Base-by-base conservation (phyloP, 441 rosid genomes). In the Adansonia madagascariensis region DNA sequence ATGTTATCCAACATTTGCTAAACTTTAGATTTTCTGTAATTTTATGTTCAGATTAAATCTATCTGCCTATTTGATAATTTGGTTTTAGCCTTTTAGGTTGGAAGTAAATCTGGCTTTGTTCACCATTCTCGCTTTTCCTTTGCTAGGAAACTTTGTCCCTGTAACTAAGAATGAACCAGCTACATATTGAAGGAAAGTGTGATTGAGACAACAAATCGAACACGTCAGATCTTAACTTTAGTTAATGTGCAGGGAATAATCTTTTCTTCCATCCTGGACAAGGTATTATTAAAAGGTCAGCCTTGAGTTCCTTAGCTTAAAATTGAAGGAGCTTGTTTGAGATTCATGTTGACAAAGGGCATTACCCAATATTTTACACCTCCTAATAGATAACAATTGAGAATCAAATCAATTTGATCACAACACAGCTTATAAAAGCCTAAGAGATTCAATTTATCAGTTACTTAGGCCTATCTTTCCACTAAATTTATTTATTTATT, bases 241-340 rank as follows among this genome's bases (percentile, higher is more conserved):
- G 71, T 17, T 43, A 4, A 39, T 53, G 64, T 8, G 41, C 47
- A 49, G 44, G 56, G 75, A 63, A 78, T 61, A 63, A 52, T 41
- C 77, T 72, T 72, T 78, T 55, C 80, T 78, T 78, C 35, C 66
- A 47, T 27, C 8, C 8, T 11, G 50, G 74, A 44, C 17, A 73
- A 56, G 77, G 61, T 31, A 73, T 78, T 69, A 22, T 9, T 62
- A 15, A 31, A 62, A 39, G 44, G 10, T 31, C 53, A 4, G 53
- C 22, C 24, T n/a, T 65, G 70, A 15, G 49, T 39, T 43, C 7
- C 50, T 10, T 66, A 43, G 71, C 71, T 66, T 18, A 66, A 66
- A 62, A 14, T 14, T 8, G 44, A 62, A 62, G 67, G 39, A n/a
- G 18, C 59, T 53, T 5, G 59, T 6, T 53, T 53, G 10, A 53